Evolutionary conservation across 2,329 filamentous ascomycete genomes (phyloP).

Genomic region (Pseudopyrenochaeta lycopersici): DNA sequence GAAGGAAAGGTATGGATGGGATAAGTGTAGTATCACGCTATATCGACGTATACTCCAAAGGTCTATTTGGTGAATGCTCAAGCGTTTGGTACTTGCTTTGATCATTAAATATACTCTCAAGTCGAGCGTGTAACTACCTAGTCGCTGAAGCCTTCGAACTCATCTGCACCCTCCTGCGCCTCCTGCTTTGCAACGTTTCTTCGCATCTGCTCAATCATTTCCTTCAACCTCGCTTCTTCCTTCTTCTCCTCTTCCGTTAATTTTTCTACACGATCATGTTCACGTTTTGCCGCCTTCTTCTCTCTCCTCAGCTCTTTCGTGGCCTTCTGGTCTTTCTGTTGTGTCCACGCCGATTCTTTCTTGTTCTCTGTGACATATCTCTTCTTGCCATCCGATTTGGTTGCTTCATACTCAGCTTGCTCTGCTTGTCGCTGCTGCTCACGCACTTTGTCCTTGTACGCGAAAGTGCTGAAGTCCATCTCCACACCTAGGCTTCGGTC

Average conservation of each 20-base stretch:
- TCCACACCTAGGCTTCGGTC: constrained; percentile 53
- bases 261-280: constrained; percentile 37
- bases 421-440: constrained; percentile 52
- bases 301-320: constrained; percentile 43
- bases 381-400: constrained; percentile 31
- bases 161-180: constrained; percentile 33
- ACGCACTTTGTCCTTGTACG: constrained; percentile 56
- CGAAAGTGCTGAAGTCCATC: constrained; percentile 52
- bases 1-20: no score
- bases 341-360: constrained; percentile 45
- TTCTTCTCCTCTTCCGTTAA: constrained; percentile 39
- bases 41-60: no score
- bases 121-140: constrained; percentile 5
- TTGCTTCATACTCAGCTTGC: constrained; percentile 37
- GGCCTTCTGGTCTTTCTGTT: constrained; percentile 46
- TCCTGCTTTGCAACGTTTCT: constrained; percentile 37
- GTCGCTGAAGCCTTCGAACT: constrained; percentile 49
- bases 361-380: constrained; percentile 35
- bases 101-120: no score
- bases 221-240: constrained; percentile 45
- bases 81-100: no score
- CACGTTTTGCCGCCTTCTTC: constrained; percentile 44
- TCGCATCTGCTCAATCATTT: constrained; percentile 41
- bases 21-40: no score
- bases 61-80: no score